phyloP scores from a whole-genome alignment of 176 grass and related monocot species.

The Rhipidocladum racemiflorum region DNA sequence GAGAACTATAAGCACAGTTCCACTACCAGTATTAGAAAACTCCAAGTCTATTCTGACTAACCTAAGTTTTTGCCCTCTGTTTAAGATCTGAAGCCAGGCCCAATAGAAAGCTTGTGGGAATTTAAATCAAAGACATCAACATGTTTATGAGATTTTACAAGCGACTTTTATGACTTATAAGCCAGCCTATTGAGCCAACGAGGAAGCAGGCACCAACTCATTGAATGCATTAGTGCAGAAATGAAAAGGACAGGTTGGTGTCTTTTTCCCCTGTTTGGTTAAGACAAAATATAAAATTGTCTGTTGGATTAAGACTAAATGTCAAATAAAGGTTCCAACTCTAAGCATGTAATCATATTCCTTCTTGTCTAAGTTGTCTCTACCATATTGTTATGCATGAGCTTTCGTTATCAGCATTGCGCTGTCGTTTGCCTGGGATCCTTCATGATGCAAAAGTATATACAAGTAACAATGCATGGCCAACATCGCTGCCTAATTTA shows the following conservation, averaged over 20 bases:
- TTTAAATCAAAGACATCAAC: too few species aligned
- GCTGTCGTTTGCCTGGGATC: not conserved
- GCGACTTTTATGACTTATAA: too few species aligned
- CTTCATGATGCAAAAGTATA: conserved; percentile 3
- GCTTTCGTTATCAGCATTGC: not conserved
- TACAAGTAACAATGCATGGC: not conserved
- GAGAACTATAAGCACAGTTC: not conserved
- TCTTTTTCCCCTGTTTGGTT: not conserved
- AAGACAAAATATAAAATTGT: not conserved
- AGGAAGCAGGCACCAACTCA: not conserved
- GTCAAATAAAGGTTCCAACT: not conserved
- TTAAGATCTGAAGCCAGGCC: not conserved
- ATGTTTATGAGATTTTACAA: too few species aligned
- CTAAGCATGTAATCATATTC: not conserved
- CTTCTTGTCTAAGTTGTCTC: not conserved
- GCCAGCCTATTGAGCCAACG: not conserved
- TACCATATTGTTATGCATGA: not conserved
- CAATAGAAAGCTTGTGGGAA: not conserved
- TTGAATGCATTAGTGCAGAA: conserved; percentile 8
- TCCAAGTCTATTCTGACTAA: not conserved
- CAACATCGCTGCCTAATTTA: not conserved
- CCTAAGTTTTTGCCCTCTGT: not conserved
- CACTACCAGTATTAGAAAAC: not conserved
- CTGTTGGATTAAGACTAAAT: not conserved
- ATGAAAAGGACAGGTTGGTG: conserved; percentile 24